A percentile compares a stretch with the other conserved stretches of the same genome.
Conservation (phyloP, 805 yeast genomes). For the Yarrowia porcina region DNA sequence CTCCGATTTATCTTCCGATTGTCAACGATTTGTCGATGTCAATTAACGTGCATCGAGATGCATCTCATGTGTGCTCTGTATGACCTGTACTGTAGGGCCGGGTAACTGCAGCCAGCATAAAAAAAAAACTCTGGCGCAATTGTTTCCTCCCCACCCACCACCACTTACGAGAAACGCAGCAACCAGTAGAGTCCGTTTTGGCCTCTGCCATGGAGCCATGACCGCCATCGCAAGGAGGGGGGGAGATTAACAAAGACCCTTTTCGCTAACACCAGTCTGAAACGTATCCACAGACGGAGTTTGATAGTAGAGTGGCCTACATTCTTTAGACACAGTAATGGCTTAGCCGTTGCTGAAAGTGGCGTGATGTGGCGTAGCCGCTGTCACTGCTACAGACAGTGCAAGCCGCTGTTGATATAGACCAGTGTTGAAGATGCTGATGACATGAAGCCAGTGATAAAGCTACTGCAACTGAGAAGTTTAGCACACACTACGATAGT, state of each 20-base stretch:
- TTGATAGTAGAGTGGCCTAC: slow-evolving; percentile 25
- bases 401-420: no score
- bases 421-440: no score
- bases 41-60: background rate
- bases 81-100: background rate
- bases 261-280: slow-evolving; percentile 26
- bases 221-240: slow-evolving; percentile 22
- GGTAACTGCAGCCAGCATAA: background rate
- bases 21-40: no score
- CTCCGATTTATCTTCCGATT: no score
- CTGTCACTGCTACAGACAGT: no score
- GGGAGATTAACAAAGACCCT: slow-evolving; percentile 21
- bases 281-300: slow-evolving; percentile 24
- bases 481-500: no score
- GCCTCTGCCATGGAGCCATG: slow-evolving; percentile 24
- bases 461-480: no score
- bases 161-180: slow-evolving; percentile 24
- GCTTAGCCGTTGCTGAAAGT: background rate
- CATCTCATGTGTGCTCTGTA: background rate
- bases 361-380: no score
- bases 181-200: slow-evolving; percentile 25
- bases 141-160: slow-evolving; percentile 4
- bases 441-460: no score
- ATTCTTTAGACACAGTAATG: background rate
- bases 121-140: background rate